Base-by-base conservation (phyloP, 805 yeast genomes). In the Saccharomycopsis sp. region DNA sequence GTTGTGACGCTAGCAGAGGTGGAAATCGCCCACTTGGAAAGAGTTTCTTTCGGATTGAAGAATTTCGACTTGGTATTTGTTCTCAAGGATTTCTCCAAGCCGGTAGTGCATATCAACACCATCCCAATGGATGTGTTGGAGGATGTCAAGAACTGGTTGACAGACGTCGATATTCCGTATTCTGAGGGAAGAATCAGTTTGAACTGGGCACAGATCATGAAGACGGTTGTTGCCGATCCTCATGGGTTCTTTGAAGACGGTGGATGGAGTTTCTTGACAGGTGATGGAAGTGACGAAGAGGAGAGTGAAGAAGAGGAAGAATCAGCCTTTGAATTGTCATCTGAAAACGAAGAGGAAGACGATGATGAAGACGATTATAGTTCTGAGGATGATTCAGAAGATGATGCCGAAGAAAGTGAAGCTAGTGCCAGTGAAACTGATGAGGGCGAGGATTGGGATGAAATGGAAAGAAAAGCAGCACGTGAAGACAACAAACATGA, bases 21-120 rank as follows among this genome's bases (percentile, higher is more conserved):
- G 60, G 99, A 94, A 75, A 78, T 94, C 59, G 97, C 96, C 12
- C 96, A 93, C 72, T 77, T 94, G 67, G 99, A 94, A 79, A 87
- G 99, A 78, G 96, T 94, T 47, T 97, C 91, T 72, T 94, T 94
- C 72, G 99, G 99, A 1, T 80, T 94, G 68, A 91, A 91, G 75
- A 94, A 94, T 74, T 94, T 94, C 66, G 99, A 94, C 76, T 73
- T 94, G 71, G 99, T 94, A n/a, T 91, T 94, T 72, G 92, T 94
- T 1, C 93, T 87, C 75, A 93, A 92, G 72, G 98, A 94, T 72
- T 92, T 91, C 71, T 76, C 79, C 62, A 84, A 80, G 67, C 89
- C 97, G 0, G 97, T 90, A 9, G 89, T 89, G 20, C 97, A 93
- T 71, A 84, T 94, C 63, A 93, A 93, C 71, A 91, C 98, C 2